These are phyloP conservation scores for Kwoniella dejecticola DNA, from an alignment of 768 basidiomycete genomes.

Conservation along the genomic window DNA sequence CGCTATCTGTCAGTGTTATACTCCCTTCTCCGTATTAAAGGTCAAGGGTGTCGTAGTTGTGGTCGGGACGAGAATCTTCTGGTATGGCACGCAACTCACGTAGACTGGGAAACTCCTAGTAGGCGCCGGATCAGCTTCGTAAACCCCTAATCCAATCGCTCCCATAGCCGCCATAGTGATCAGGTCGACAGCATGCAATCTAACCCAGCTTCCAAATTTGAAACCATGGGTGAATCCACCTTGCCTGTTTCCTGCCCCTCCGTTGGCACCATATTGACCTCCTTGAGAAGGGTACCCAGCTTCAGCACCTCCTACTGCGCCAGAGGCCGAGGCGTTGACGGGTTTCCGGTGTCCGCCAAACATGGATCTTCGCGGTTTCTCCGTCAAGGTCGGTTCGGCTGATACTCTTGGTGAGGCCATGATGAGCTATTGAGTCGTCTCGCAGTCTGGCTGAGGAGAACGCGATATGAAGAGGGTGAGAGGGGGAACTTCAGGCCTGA, in stretches of 20 bases:
- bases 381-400: conserved; percentile 5
- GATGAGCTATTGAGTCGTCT: neutral
- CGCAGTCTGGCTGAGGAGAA: neutral
- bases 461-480: neutral
- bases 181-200: conserved; percentile 62
- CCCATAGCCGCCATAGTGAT: conserved; percentile 66
- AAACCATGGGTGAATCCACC: conserved; percentile 29
- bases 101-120: conserved; percentile 50
- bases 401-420: conserved; percentile 4
- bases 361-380: conserved; percentile 16
- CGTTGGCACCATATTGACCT: neutral
- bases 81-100: conserved; percentile 5
- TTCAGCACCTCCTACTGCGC: conserved; percentile 1
- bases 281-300: neutral
- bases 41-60: too few species aligned
- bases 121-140: conserved; percentile 59
- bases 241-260: neutral
- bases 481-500: neutral
- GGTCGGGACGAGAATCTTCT: too few species aligned
- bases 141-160: conserved; percentile 61
- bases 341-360: conserved; percentile 13
- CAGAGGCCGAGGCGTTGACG: neutral
- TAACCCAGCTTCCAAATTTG: conserved; percentile 36
- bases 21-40: too few species aligned
- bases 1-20: too few species aligned